Conservation (phyloP, 805 yeast genomes). For the Zygosaccharomyces bisporus region DNA sequence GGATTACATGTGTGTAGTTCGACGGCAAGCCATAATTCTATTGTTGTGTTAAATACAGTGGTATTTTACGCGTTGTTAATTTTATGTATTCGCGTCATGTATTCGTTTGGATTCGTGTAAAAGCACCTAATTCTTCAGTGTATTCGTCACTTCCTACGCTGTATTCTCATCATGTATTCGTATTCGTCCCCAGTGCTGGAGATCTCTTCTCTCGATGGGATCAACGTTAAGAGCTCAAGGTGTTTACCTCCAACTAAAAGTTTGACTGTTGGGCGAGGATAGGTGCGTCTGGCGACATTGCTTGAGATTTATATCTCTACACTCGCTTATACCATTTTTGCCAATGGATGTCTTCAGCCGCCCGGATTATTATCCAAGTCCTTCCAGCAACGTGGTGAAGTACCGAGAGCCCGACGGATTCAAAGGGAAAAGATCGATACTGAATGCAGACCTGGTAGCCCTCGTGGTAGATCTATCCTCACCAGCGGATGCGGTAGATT, state of each 20-base stretch:
- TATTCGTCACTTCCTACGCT: too few relatives aligned
- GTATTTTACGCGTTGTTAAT: too few relatives aligned
- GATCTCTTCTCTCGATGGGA: background rate
- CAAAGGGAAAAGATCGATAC: constrained; percentile 15
- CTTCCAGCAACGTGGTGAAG: constrained; percentile 27
- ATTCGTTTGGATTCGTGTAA: too few relatives aligned
- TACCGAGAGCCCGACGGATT: constrained; percentile 15
- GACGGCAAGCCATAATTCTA: too few relatives aligned
- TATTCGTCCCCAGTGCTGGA: too few relatives aligned
- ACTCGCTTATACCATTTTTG: background rate
- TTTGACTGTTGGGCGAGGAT: background rate
- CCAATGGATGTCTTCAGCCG: constrained; percentile 25
- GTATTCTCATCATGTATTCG: too few relatives aligned
- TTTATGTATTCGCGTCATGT: too few relatives aligned
- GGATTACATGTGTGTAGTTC: too few relatives aligned
- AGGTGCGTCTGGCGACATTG: constrained; percentile 1
- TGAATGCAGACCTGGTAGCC: constrained; percentile 31
- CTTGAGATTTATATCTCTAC: background rate
- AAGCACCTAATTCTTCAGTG: too few relatives aligned
- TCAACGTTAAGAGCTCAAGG: background rate
- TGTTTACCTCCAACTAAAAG: background rate
- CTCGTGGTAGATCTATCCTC: constrained; percentile 62
- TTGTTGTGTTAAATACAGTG: too few relatives aligned
- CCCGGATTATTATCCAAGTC: constrained; percentile 32
- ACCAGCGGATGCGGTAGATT: constrained; percentile 66